phyloP scores from a whole-genome alignment of 352 stramenopile species.

The Phytophthora europaea region DNA sequence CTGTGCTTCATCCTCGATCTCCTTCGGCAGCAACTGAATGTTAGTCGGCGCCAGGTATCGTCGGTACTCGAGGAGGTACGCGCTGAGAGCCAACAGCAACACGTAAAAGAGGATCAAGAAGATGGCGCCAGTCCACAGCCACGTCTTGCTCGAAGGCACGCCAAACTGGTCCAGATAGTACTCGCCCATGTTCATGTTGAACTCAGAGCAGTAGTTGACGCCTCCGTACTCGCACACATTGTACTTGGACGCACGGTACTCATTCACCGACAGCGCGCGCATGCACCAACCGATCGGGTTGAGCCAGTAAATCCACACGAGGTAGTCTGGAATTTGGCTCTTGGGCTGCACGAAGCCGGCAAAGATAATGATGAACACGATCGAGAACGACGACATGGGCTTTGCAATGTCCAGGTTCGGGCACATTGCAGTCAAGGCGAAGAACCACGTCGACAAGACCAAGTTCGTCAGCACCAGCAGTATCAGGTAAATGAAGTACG shows the following conservation, averaged over 20 bases:
- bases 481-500: constrained; percentile 20
- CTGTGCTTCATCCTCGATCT: constrained; percentile 8
- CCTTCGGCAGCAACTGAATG: constrained; percentile 2
- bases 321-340: constrained; percentile 15
- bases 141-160: constrained; percentile 49
- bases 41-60: constrained; percentile 22
- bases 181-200: constrained; percentile 45
- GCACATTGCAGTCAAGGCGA: constrained; percentile 11
- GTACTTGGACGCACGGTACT: constrained; percentile 48
- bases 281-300: constrained; percentile 62
- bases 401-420: constrained; percentile 21
- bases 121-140: constrained; percentile 42
- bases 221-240: constrained; percentile 43
- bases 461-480: constrained; percentile 16
- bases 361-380: constrained; percentile 22
- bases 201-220: constrained; percentile 47
- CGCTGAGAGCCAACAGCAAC: constrained; percentile 45
- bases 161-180: constrained; percentile 50
- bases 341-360: constrained; percentile 21
- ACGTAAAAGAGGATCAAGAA: constrained; percentile 46
- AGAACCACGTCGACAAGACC: constrained; percentile 24
- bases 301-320: constrained; percentile 7
- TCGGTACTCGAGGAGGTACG: constrained; percentile 39
- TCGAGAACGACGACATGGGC: constrained; percentile 21
- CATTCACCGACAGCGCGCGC: constrained; percentile 53